A percentile compares a stretch with the other conserved stretches of the same genome.
Evolutionary conservation across 2,329 filamentous ascomycete genomes (phyloP).

Genomic region (Fusarium tuaranense): DNA sequence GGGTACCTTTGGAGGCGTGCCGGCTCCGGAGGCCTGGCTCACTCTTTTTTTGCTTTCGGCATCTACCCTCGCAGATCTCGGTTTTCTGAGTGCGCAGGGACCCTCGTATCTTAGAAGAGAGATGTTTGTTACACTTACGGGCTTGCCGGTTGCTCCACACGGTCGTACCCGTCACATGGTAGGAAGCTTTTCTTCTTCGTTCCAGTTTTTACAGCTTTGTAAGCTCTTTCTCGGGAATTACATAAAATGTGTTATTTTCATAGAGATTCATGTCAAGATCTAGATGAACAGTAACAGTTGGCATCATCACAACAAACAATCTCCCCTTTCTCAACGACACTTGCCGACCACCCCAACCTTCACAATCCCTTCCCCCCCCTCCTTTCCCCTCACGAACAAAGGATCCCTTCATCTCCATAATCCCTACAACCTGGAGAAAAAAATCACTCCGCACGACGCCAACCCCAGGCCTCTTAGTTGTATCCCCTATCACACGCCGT

Average conservation of each 20-base stretch:
- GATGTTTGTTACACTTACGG: neutral
- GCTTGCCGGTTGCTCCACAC: neutral
- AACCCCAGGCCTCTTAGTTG: neutral
- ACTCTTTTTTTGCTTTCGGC: constrained; percentile 6
- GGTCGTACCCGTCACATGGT: neutral
- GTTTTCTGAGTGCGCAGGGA: constrained; percentile 5
- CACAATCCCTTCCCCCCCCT: neutral
- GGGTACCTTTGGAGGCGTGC: neutral
- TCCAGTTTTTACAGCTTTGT: neutral
- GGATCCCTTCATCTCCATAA: constrained; percentile 17
- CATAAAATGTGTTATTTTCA: neutral
- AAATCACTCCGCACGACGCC: constrained; percentile 4
- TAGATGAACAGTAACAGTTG: neutral
- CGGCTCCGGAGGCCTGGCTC: constrained; percentile 8
- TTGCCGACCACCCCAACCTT: neutral
- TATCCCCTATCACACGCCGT: neutral
- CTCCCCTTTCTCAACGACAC: neutral
- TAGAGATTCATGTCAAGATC: neutral
- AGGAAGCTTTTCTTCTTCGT: neutral
- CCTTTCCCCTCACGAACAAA: neutral
- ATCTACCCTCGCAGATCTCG: constrained; percentile 30
- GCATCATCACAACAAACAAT: neutral
- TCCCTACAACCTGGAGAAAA: constrained; percentile 15
- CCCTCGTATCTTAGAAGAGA: neutral
- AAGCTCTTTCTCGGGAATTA: neutral